Percentiles rank a stretch among this genome's conserved stretches.
phyloP scores from a whole-genome alignment of 2,329 filamentous ascomycete species.

The Sordariomycetes sp. region DNA sequence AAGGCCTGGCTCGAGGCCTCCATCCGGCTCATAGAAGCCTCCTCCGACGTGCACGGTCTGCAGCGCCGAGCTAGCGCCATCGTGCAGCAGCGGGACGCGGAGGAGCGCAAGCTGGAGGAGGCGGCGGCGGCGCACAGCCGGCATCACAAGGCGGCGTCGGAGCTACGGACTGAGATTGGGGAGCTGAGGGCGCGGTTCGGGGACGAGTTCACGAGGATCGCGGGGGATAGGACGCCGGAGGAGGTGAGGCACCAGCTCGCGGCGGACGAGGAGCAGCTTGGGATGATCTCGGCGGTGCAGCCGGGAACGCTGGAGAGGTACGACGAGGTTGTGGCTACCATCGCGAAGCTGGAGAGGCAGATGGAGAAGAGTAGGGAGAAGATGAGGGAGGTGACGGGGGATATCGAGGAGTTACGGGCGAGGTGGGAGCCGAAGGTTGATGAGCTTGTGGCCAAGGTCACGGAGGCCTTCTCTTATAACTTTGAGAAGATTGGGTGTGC shows the following conservation, averaged over 20 bases:
- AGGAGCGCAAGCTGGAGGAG: conserved; percentile 22
- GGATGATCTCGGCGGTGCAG: conserved; percentile 68
- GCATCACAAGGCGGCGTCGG: not conserved
- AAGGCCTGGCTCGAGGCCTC: conserved; percentile 36
- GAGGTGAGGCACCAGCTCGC: conserved; percentile 62
- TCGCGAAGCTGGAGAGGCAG: conserved; percentile 46
- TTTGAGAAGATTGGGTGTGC: conserved; percentile 91
- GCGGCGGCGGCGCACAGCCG: conserved; percentile 15
- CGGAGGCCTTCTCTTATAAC: conserved; percentile 81
- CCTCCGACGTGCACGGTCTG: conserved; percentile 66
- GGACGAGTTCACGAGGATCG: conserved; percentile 28
- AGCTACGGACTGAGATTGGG: conserved; percentile 14
- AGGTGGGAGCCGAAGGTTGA: conserved; percentile 81
- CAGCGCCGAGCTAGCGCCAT: conserved; percentile 50
- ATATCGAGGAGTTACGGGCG: conserved; percentile 52
- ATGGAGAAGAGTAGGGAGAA: conserved; percentile 40
- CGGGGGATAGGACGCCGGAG: conserved; percentile 38
- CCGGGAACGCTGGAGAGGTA: conserved; percentile 65
- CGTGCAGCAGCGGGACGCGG: conserved; percentile 32
- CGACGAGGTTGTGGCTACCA: conserved; percentile 57
- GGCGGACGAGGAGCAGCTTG: conserved; percentile 60
- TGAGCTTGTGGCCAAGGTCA: conserved; percentile 65
- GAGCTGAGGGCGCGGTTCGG: conserved; percentile 20
- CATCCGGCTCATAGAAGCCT: conserved; percentile 62
- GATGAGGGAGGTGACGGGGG: conserved; percentile 38